phyloP scores from a whole-genome alignment of 768 basidiomycete genomes.

The Mycena latifolia region DNA sequence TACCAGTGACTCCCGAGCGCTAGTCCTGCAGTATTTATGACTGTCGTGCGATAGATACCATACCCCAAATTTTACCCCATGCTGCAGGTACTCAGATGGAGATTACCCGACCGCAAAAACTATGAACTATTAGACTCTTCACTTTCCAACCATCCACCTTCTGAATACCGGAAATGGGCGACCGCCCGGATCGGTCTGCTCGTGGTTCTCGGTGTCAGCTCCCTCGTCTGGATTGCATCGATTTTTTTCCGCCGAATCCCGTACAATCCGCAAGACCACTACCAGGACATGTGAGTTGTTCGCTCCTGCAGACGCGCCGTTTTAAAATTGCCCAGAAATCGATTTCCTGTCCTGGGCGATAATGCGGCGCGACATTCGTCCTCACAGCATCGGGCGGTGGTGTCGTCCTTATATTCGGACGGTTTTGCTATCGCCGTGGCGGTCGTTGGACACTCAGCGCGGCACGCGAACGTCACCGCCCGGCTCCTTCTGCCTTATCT shows the following conservation, averaged over 20 bases:
- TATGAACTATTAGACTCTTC: neutral
- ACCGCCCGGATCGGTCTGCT: neutral
- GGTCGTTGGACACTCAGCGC: conserved; percentile 44
- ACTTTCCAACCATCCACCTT: neutral
- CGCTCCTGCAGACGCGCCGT: neutral
- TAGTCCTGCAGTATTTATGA: too few species aligned
- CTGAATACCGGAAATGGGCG: neutral
- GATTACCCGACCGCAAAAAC: too few species aligned
- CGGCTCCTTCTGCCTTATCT: conserved; percentile 47
- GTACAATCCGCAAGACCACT: conserved; percentile 41
- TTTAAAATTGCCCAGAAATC: conserved; percentile 23
- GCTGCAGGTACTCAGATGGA: neutral
- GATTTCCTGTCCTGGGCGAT: conserved; percentile 31
- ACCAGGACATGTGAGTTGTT: conserved; percentile 41
- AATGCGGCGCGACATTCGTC: conserved; percentile 1
- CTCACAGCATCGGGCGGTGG: conserved; percentile 36
- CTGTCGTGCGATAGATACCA: too few species aligned
- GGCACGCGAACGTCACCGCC: conserved; percentile 40
- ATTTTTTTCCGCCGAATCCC: neutral
- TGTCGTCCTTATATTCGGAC: conserved; percentile 45
- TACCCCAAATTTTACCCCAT: conserved; percentile 1
- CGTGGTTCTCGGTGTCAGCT: neutral
- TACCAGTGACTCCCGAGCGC: too few species aligned
- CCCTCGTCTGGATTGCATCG: neutral
- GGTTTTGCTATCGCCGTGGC: conserved; percentile 44